Base-by-base conservation (phyloP, 148 eudicot genomes). In the Persicaria maculosa region DNA sequence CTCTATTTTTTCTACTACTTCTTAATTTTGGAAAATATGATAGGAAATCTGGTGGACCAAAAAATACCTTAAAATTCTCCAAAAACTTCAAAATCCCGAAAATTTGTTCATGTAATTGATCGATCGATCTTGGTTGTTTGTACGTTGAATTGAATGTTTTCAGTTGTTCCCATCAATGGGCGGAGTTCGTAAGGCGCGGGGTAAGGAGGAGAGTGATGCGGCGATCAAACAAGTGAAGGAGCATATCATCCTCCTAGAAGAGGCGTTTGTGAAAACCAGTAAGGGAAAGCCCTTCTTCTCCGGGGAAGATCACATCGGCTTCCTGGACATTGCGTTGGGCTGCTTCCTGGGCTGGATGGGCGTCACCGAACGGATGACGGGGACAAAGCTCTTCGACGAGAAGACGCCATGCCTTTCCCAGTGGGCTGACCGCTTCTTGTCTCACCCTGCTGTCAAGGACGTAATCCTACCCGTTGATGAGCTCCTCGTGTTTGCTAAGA, bases 251-350 rank as follows among this genome's bases (percentile, higher is more conserved):
- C 14, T 75, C 16, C 69, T 81, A 20, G 87, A 84, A 68, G 83
- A 57, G 0, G 85, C 79, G 19, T 84, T 80, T 31, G 53, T 45
- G 22, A 55, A 80, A 47, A 72, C 76, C 12, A 73, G 83, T 77
- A 75, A 83, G 47, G 83, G 79, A 11, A 78, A 75, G 62, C 73
- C 55, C 4, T 83, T 61, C 71, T 83, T 83, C 10, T 69, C 72
- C 10, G 76, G 83, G 4, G 80, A 74, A 3, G 73, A 76, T 6
- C 20, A 47, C 1, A 74, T 82, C 19, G 88, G 90, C 1, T 87
- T 47, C 70, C 40, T 87, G 0, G 86, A 87, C 44, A 77, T 87
- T 50, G 81, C 77, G 20, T 15, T 85, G 1, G 84, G 89, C 20
- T 11, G 83, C 72, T 71, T 17, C 74, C 72, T 88, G 74, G 78